Conservation (phyloP, 2,329 filamentous ascomycete species). For the Hypoxylon sp. region DNA sequence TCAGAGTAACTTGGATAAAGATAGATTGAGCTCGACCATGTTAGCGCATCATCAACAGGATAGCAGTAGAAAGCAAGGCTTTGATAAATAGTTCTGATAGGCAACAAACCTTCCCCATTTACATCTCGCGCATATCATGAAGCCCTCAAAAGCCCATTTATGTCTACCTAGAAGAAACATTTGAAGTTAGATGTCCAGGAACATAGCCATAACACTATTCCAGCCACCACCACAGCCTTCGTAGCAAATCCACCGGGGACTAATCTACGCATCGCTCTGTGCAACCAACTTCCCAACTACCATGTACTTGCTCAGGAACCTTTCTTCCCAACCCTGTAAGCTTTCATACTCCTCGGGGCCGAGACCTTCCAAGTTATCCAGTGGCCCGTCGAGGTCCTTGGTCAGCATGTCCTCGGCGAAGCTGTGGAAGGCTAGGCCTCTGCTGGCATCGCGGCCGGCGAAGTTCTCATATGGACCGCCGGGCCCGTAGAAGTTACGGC, state of each 20-base stretch:
- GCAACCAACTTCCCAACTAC: constrained; percentile 90
- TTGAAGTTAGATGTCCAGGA: background rate
- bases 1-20: background rate
- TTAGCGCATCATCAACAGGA: background rate
- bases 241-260: background rate
- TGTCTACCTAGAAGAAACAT: too few species aligned
- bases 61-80: background rate
- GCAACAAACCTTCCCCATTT: constrained; percentile 3
- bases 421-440: constrained; percentile 89
- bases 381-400: constrained; percentile 85
- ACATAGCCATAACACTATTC: constrained; percentile 5
- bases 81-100: background rate
- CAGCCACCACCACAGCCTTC: background rate
- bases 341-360: constrained; percentile 84
- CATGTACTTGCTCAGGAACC: constrained; percentile 93
- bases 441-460: constrained; percentile 89
- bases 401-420: constrained; percentile 98
- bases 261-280: constrained; percentile 46
- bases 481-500: constrained; percentile 95
- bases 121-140: constrained; percentile 3
- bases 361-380: constrained; percentile 82
- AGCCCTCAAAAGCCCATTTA: background rate
- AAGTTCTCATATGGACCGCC: constrained; percentile 97
- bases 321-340: constrained; percentile 90
- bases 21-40: background rate